Percentiles rank a stretch among this genome's conserved stretches.
These are phyloP conservation scores for Metschnikowia gelsemii DNA, from an alignment of 805 yeast species.

Conservation along the genomic window DNA sequence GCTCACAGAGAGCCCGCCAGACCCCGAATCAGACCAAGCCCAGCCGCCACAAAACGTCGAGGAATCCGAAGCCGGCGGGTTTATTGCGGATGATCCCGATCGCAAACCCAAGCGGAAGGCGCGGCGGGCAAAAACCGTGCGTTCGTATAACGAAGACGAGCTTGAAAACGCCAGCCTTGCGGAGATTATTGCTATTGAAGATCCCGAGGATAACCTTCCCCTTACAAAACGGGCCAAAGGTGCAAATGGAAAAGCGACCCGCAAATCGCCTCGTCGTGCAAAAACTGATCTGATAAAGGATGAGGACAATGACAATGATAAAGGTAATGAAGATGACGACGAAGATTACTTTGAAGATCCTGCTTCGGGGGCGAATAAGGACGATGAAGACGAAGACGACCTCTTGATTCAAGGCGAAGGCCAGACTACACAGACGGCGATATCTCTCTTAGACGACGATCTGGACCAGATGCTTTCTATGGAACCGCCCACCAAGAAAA, in stretches of 20 bases:
- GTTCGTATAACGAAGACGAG: slow-evolving; percentile 26
- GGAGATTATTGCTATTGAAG: background rate
- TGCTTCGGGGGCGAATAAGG: slow-evolving; percentile 12
- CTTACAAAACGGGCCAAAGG: slow-evolving; percentile 2
- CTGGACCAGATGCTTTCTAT: slow-evolving; percentile 12
- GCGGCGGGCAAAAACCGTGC: slow-evolving; percentile 12
- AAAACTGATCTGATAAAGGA: too few relatives aligned
- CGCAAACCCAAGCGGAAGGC: slow-evolving; percentile 13
- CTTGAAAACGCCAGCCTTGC: slow-evolving; percentile 5
- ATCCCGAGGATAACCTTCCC: background rate
- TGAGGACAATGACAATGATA: too few relatives aligned
- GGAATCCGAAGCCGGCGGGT: slow-evolving; percentile 16
- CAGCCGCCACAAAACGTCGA: background rate
- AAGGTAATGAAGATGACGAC: slow-evolving; percentile 8
- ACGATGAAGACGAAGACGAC: slow-evolving; percentile 26
- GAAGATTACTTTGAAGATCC: slow-evolving; percentile 26
- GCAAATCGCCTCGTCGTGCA: too few relatives aligned
- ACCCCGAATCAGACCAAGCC: background rate
- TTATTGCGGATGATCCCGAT: slow-evolving; percentile 19
- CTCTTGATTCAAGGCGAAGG: slow-evolving; percentile 32
- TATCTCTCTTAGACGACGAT: slow-evolving; percentile 29
- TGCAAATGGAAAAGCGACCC: too few relatives aligned
- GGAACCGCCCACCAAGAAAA: slow-evolving; percentile 21
- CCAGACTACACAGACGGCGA: slow-evolving; percentile 25
- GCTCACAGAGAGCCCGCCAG: background rate